Conservation (phyloP, 1,284 basidiomycete genomes). For the Cerioporus squamosus region DNA sequence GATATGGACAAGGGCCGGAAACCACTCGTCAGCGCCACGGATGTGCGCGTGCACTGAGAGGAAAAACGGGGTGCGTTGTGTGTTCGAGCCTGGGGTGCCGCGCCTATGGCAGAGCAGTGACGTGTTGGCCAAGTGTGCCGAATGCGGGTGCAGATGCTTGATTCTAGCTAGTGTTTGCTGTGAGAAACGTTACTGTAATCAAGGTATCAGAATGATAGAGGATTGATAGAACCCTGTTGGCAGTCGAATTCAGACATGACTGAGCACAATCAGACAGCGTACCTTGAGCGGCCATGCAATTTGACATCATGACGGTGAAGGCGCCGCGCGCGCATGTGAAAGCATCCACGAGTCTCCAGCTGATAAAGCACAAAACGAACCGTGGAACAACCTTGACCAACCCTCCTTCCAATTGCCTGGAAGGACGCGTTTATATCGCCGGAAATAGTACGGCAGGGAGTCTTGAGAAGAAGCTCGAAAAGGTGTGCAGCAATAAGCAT, state of each 20-base stretch:
- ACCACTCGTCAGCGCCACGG: not conserved
- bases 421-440: no score
- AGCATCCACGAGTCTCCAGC: not conserved
- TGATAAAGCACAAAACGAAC: not conserved
- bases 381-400: not conserved
- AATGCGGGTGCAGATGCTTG: not conserved
- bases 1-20: not conserved
- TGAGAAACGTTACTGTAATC: slow-evolving; percentile 7
- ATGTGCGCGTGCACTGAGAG: not conserved
- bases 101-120: not conserved
- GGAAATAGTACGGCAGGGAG: not conserved
- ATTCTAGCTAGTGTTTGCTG: not conserved
- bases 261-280: not conserved
- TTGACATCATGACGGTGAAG: not conserved
- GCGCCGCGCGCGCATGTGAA: not conserved
- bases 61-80: slow-evolving; percentile 6
- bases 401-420: no score
- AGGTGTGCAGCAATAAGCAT: not conserved
- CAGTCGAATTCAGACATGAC: not conserved
- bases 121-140: not conserved
- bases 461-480: not conserved
- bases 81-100: not conserved
- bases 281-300: slow-evolving; percentile 1
- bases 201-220: slow-evolving; percentile 4
- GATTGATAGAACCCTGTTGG: not conserved